Base-by-base conservation (phyloP, 2,329 filamentous ascomycete species). In the Amylocarpus encephaloides region DNA sequence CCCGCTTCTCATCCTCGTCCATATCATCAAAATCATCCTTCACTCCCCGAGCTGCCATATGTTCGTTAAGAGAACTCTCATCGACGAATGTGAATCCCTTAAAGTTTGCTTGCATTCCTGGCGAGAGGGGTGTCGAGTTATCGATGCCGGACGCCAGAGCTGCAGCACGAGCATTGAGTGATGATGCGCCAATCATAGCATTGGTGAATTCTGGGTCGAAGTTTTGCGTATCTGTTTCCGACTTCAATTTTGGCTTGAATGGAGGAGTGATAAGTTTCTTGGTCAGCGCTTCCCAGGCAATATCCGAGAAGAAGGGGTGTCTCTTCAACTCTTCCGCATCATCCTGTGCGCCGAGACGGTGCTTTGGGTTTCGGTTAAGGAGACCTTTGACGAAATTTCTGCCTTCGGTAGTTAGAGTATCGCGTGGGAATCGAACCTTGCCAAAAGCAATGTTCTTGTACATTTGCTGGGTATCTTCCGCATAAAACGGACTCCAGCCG, bases 371-470 rank as follows among this genome's bases (percentile, higher is more conserved):
- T 65, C 93, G 83, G 73, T 98, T 98, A 49, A 98, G 79, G 55
- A 98, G 73, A 16, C 93, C 93, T 75, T 98, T 98, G 65, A 98
- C 93, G 64, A 98, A 98, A 70, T 95, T 97, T 52, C 93, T 82
- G 52, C 93, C 93, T 69, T 98, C 93, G 36, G 90, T 86, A 54
- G 90, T 96, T 30, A 98, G 74, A 1, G 93, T 95, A 68, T 98
- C 93, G 58, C 91, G 82, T 6, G 93, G 93, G 68, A 98, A 98
- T 54, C 93, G 80, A 51, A 98, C 93, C 68, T 98, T 98, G 66
- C 93, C 93, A 65, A 98, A 98, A 0, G 93, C 93, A 67, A 98
- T 98, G 73, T 98, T 98, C 76, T 98, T 98, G 76, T 98, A 98
- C 93, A 98, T 98, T 69, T 98, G 93, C 70, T 98, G 93, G 0